Evolutionary conservation across 306 rosid genomes (phyloP).

Genomic region (Pyrus betulifolia): DNA sequence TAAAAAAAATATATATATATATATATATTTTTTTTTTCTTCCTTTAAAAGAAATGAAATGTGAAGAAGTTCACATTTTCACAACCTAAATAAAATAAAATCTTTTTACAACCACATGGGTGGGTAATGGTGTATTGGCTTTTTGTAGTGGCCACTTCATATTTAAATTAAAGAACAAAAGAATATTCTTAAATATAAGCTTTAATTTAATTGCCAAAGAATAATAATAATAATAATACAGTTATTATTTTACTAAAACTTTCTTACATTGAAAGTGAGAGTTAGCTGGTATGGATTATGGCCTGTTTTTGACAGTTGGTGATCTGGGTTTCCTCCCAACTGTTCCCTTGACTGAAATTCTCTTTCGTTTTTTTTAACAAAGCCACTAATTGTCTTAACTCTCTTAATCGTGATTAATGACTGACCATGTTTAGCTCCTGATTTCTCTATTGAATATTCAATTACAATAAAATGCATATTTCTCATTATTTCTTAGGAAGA

Average conservation of each 20-base stretch:
- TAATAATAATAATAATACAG: not conserved
- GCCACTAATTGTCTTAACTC: not conserved
- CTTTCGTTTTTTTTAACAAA: not conserved
- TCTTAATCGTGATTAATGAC: not conserved
- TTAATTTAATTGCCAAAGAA: not conserved
- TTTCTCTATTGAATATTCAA: not conserved
- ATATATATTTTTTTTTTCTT: too few species aligned
- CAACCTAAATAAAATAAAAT: not conserved
- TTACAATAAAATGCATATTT: not conserved
- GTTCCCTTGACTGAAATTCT: not conserved
- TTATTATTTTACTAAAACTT: not conserved
- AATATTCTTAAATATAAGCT: constrained; percentile 32
- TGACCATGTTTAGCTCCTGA: constrained; percentile 3
- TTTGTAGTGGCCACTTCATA: not conserved
- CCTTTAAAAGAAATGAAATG: too few species aligned
- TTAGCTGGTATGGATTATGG: not conserved
- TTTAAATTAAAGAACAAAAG: constrained; percentile 7
- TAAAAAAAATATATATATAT: too few species aligned
- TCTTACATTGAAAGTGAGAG: not conserved
- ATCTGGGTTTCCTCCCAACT: not conserved
- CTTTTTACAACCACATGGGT: not conserved
- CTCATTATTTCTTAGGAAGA: not conserved
- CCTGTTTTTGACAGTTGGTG: not conserved
- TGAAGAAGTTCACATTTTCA: not conserved
- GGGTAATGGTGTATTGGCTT: not conserved